phyloP scores from a whole-genome alignment of 106 monocot species.

The Allium fistulosum region DNA sequence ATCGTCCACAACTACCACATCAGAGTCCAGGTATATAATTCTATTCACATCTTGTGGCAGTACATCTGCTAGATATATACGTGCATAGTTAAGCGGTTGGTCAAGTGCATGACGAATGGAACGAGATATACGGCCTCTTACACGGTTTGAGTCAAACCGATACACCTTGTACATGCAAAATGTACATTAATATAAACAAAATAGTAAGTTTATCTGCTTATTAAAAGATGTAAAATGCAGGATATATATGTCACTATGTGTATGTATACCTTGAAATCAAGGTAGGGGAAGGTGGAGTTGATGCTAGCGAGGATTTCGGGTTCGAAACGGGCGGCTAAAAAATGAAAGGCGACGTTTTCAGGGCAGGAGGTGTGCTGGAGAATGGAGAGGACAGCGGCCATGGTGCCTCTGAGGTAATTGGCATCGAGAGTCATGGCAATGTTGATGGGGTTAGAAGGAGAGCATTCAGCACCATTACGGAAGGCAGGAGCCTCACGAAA shows the following conservation, averaged over 20 bases:
- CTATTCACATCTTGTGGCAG: conserved; percentile 47
- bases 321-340: conserved; percentile 23
- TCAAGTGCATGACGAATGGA: conserved; percentile 78
- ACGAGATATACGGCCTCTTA: conserved; percentile 60
- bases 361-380: conserved; percentile 66
- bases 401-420: conserved; percentile 66
- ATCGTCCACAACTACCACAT: conserved; percentile 74
- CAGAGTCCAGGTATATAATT: conserved; percentile 82
- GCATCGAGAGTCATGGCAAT: conserved; percentile 74
- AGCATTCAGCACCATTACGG: conserved; percentile 64
- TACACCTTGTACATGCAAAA: conserved; percentile 10
- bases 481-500: conserved; percentile 59
- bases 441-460: conserved; percentile 20
- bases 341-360: conserved; percentile 45
- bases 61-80: conserved; percentile 75
- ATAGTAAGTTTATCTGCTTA: too few species aligned
- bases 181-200: too few species aligned
- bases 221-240: not conserved
- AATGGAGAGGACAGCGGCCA: conserved; percentile 50
- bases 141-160: conserved; percentile 47
- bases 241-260: not conserved
- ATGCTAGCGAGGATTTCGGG: conserved; percentile 16
- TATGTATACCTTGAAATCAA: conserved; percentile 21
- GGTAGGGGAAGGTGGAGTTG: conserved; percentile 55
- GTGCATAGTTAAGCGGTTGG: conserved; percentile 84